Evolutionary conservation across 805 yeast genomes (phyloP), one percentile per base, ranked within the genome.

Genomic region (Candida qinlingensis): DNA sequence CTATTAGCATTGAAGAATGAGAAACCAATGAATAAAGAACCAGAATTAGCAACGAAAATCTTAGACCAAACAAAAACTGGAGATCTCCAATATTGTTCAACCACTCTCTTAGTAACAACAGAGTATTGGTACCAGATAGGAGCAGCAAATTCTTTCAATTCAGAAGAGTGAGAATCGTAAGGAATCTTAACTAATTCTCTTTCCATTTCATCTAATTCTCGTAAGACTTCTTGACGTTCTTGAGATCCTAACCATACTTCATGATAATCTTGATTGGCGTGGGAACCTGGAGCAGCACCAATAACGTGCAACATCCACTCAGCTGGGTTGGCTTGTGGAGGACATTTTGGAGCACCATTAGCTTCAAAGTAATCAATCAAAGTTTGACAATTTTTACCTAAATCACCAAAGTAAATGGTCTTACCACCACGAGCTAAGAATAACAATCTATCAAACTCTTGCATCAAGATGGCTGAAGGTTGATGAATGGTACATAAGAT

Each of bases 291-390:
- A 37, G 90, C 89, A 48, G 90, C 90, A 58, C 91, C 90, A 58
- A 85, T 85, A 54, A 83, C 86, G 55, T 85, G 86, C 67, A 89
- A 73, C 96, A 89, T 89, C 95, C 96, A 89, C 69, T 88, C 96
- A 11, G 91, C 92, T 35, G 92, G 94, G 55, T 86, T 86, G 5
- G 87, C 89, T 41, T 74, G 72, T 5, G 73, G 69, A 25, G 91
- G 90, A 68, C 91, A 85, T 48, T 71, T 69, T 31, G 73, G 75
- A 40, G 90, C 79, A 46, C 89, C 90, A 53, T 84, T 66, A 5
- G 65, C 61, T 63, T 85, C 89, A 58, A 85, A 84, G 61, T 85
- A 85, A 46, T 76, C 66, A 49, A 83, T 82, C 70, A 85, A 72
- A 5, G 78, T 72, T 38, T 64, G 61, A 56, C 80, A 81, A 56